Evolutionary conservation across 306 rosid genomes (phyloP), one percentile per base, ranked within the genome.

Genomic region (Citrullus amarus): DNA sequence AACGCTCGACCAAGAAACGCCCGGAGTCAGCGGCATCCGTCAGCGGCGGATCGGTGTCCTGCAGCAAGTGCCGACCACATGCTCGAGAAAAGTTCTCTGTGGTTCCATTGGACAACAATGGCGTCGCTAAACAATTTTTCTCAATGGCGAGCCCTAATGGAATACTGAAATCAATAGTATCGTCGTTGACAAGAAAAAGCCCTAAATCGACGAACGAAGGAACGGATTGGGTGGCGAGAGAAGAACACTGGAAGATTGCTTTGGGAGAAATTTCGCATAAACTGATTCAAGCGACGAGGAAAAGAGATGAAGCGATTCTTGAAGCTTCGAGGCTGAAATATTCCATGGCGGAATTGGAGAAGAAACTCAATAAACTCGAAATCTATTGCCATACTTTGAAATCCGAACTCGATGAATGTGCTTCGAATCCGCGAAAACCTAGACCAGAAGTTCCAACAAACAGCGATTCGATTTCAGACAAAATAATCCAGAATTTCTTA

Each of bases 41-140:
- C 1, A 28, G 46, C 55, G 75, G 72, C 13, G 84, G 67, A 5
- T 86, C 97, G 14, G 90, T 95, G 10, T 82, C 86, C 6, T 95
- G 97, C 87, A 90, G 88, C 88, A 92, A 92, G 86, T 96, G 99
- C 79, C 88, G 99, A 10, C 99, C 99, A 2, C 85, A 88, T 34
- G 83, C 88, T 8, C 88, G 99, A 3, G 99, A 96, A 79, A 96
- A 88, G 86, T 86, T 91, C 86, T 87, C 97, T 14, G 89, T 96
- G 14, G 91, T 88, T 22, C 98, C 99, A 0, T 74, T 88, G 8
- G 98, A 96, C n/a, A 83, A 56, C 84, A 86, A 71, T 74, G 80
- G 75, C 34, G 46, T 63, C 6, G 54, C 30, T 43, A 90, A 84
- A 44, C 82, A 82, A n/a, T 88, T 89, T 17, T 90, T 91, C 56